Evolutionary conservation across 176 grass and related monocot species (phyloP).

Genomic region (Zoysia pacifica): DNA sequence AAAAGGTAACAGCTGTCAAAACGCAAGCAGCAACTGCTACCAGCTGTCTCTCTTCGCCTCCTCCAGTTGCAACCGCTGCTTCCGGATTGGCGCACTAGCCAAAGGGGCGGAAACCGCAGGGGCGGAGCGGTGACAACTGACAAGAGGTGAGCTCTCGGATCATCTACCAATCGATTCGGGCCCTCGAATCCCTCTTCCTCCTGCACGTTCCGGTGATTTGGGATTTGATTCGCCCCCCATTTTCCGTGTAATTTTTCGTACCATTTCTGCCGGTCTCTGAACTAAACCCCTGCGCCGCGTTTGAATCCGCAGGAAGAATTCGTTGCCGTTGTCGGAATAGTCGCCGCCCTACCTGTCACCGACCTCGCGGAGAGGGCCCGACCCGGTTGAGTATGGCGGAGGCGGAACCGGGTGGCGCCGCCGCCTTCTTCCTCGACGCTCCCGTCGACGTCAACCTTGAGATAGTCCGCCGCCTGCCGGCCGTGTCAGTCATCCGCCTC

Average conservation of each 20-base stretch:
- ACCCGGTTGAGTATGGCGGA: neutral
- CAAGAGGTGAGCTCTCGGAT: constrained; percentile 5
- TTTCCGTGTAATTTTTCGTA: neutral
- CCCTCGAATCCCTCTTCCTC: neutral
- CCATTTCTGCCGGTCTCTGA: neutral
- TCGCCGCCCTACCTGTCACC: too few species aligned
- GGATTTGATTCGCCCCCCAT: neutral
- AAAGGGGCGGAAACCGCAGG: neutral
- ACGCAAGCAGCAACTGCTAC: too few species aligned
- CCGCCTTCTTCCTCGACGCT: neutral
- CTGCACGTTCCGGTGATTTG: neutral
- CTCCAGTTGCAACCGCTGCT: neutral
- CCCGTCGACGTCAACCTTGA: neutral
- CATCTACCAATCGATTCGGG: too few species aligned
- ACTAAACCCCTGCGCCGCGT: neutral
- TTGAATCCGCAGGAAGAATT: neutral
- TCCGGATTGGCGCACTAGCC: neutral
- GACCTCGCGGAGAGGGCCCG: too few species aligned
- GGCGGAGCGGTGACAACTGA: neutral
- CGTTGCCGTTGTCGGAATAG: too few species aligned
- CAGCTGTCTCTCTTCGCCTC: too few species aligned
- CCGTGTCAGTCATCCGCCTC: neutral
- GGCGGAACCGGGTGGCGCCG: neutral
- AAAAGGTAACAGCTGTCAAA: too few species aligned
- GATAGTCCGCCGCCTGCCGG: neutral